Percentiles rank a stretch among this genome's conserved stretches.
Evolutionary conservation across 192 early-diverging fungal species (phyloP).

Genomic region (Rhizophagus clarus): DNA sequence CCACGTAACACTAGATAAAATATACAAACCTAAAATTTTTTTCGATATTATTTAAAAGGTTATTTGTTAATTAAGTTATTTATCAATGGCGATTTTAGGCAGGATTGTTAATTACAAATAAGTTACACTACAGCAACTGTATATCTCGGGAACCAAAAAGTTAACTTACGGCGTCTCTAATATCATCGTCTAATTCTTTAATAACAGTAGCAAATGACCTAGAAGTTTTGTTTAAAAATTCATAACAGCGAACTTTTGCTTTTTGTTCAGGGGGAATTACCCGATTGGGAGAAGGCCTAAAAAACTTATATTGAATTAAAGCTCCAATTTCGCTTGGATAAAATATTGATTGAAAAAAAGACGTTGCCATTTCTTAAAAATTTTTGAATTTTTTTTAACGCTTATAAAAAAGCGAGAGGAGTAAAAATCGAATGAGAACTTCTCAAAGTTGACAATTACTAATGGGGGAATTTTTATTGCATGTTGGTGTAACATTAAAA

Average conservation of each 20-base stretch:
- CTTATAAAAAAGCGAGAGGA: too few relatives aligned
- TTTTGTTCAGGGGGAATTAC: conserved; percentile 51
- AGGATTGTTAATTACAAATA: conserved; percentile 38
- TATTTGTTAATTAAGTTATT: too few relatives aligned
- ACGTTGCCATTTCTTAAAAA: conserved; percentile 45
- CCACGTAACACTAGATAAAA: conserved; percentile 97
- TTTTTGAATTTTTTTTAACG: too few relatives aligned
- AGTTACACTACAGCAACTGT: background rate
- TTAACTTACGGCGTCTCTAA: conserved; percentile 68
- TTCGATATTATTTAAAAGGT: conserved; percentile 11
- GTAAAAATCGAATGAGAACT: too few relatives aligned
- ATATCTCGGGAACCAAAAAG: background rate
- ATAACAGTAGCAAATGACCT: conserved; percentile 97
- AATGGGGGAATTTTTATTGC: too few relatives aligned
- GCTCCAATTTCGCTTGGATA: conserved; percentile 89
- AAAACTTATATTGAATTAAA: conserved; percentile 70
- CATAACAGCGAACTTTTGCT: conserved; percentile 76
- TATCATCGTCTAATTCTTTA: conserved; percentile 76
- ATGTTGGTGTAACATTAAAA: too few relatives aligned
- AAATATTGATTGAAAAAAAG: conserved; percentile 66
- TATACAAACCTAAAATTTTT: conserved; percentile 75
- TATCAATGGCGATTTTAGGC: too few relatives aligned
- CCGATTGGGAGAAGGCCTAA: conserved; percentile 50
- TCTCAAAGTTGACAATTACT: too few relatives aligned
- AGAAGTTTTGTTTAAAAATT: conserved; percentile 91